Evolutionary conservation across 192 early-diverging fungal genomes (phyloP).

Genomic region (Mortierella antarctica): DNA sequence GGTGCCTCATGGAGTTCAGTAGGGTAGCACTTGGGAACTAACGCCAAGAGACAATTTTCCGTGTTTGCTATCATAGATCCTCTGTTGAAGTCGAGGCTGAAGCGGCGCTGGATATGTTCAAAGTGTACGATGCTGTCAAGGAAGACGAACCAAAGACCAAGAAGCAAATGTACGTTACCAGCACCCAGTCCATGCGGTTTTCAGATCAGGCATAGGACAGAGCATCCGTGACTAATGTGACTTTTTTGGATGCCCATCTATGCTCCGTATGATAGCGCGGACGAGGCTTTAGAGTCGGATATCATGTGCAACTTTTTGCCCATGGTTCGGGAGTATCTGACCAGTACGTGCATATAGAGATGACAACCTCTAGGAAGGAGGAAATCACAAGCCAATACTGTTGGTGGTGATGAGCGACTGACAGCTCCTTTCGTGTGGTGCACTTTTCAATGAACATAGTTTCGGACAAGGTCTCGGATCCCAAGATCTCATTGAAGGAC

Average conservation of each 20-base stretch:
- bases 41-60: not conserved
- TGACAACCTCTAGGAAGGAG: not conserved
- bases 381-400: not conserved
- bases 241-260: not conserved
- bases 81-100: slow-evolving; percentile 53
- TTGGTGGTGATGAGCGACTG: not conserved
- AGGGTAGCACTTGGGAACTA: not conserved
- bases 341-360: slow-evolving; percentile 43
- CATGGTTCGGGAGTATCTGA: slow-evolving; percentile 74
- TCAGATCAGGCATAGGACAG: not conserved
- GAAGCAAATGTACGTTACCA: slow-evolving; percentile 51
- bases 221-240: not conserved
- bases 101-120: slow-evolving; percentile 57
- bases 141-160: slow-evolving; percentile 58
- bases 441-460: slow-evolving; percentile 4
- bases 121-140: slow-evolving; percentile 76
- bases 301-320: slow-evolving; percentile 75
- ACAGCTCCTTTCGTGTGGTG: not conserved
- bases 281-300: slow-evolving; percentile 55
- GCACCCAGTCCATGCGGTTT: not conserved
- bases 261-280: not conserved
- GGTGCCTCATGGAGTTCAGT: not conserved
- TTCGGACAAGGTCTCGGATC: slow-evolving; percentile 14
- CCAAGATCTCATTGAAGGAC: slow-evolving; percentile 19
- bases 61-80: slow-evolving; percentile 5